Evolutionary conservation across 208 protist species (phyloP).

Genomic region (Leishmania arabica): DNA sequence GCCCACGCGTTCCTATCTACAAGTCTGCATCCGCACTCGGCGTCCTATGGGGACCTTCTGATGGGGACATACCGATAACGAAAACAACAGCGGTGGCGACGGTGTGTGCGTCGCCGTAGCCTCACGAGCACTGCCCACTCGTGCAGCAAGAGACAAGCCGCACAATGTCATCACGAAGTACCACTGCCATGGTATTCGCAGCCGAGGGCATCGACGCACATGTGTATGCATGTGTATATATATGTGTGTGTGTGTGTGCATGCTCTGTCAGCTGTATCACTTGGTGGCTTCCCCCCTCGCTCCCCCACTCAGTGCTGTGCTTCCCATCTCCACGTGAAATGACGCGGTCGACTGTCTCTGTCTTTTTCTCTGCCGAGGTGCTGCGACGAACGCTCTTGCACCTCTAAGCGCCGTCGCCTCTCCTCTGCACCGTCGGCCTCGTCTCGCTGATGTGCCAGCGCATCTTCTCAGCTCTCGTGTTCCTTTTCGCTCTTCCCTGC

Average conservation of each 20-base stretch:
- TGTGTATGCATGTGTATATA: background rate
- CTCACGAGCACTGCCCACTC: background rate
- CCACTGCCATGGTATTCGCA: background rate
- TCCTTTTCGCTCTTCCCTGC: background rate
- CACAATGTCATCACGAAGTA: background rate
- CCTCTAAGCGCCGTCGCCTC: background rate
- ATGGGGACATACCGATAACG: background rate
- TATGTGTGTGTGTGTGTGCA: background rate
- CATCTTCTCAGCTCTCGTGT: background rate
- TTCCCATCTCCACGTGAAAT: background rate
- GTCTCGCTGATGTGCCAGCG: background rate
- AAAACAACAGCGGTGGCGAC: background rate
- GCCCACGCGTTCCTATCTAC: background rate
- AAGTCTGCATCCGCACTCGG: background rate
- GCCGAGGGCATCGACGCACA: background rate
- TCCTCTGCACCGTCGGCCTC: background rate
- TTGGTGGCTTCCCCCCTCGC: background rate
- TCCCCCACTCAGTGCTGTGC: background rate
- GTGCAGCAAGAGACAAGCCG: background rate
- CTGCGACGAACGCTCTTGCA: background rate
- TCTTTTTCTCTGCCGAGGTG: background rate
- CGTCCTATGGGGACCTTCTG: background rate
- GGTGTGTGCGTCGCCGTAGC: background rate
- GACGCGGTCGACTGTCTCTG: background rate
- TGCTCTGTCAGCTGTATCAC: background rate